These are phyloP conservation scores for Exserohilum turcica DNA, from an alignment of 2,329 filamentous ascomycete species.

Conservation along the genomic window DNA sequence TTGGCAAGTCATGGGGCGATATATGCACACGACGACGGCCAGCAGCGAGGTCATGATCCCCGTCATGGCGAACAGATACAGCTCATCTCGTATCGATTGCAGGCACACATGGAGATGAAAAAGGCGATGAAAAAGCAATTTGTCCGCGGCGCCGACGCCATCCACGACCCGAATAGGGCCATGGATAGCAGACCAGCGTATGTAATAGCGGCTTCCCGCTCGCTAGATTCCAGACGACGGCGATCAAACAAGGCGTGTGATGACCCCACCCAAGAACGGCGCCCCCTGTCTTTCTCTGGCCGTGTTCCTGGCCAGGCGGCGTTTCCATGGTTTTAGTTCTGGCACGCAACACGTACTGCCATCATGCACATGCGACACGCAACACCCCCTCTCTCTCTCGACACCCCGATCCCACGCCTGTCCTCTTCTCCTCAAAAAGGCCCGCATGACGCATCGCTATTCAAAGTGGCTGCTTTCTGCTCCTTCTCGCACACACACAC, in stretches of 20 bases:
- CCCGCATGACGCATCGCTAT: constrained; percentile 7
- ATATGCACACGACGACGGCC: no score
- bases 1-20: no score
- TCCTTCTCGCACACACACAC: no score
- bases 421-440: constrained; percentile 4
- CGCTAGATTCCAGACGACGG: constrained; percentile 31
- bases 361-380: constrained; percentile 22
- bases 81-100: constrained; percentile 17
- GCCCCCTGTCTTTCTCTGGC: constrained; percentile 10
- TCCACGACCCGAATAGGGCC: no score
- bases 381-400: not conserved
- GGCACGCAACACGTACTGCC: constrained; percentile 22
- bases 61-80: not conserved
- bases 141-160: constrained; percentile 19
- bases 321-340: constrained; percentile 13
- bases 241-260: constrained; percentile 33
- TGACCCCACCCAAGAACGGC: no score
- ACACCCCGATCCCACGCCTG: no score
- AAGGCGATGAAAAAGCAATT: constrained; percentile 11
- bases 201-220: constrained; percentile 10
- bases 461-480: no score
- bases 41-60: no score
- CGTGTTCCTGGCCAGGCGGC: constrained; percentile 9
- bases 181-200: no score
- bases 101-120: constrained; percentile 7